A percentile compares a stretch with the other conserved stretches of the same genome.
Conservation (phyloP, 1,139 yeast genomes). For the Taphrina flavorubra region DNA sequence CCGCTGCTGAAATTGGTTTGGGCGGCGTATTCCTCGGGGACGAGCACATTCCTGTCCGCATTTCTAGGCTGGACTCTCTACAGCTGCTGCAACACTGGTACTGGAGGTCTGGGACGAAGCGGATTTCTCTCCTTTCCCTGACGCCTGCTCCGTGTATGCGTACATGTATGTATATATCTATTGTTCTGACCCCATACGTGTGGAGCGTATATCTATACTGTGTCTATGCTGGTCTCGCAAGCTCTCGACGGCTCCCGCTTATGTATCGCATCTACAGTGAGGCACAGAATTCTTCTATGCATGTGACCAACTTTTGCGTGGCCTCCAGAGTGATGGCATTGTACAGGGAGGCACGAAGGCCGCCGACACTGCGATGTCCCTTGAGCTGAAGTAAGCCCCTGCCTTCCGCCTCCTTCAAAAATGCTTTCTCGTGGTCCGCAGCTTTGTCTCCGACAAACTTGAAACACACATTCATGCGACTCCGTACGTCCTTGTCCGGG, state of each 20-base stretch:
- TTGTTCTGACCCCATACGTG: background rate
- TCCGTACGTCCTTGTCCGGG: constrained; percentile 68
- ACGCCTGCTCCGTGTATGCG: no score
- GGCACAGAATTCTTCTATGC: constrained; percentile 66
- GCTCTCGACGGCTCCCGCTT: background rate
- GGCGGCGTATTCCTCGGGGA: background rate
- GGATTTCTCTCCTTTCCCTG: no score
- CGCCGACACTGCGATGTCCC: constrained; percentile 97
- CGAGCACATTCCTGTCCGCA: background rate
- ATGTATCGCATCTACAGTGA: background rate
- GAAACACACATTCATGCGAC: constrained; percentile 93
- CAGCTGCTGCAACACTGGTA: no score
- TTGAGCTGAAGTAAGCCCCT: constrained; percentile 73
- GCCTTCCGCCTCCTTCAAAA: constrained; percentile 67
- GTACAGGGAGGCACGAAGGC: constrained; percentile 90
- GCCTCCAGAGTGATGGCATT: constrained; percentile 79
- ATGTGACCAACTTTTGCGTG: constrained; percentile 65
- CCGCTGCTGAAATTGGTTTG: background rate
- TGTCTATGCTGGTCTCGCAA: background rate
- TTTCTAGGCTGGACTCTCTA: background rate
- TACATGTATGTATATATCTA: no score
- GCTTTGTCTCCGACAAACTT: constrained; percentile 66
- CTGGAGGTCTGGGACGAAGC: no score
- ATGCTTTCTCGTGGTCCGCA: constrained; percentile 59
- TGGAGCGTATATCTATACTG: background rate